Conservation (phyloP, 2,329 filamentous ascomycete genomes). For the Aspergillus sp. region DNA sequence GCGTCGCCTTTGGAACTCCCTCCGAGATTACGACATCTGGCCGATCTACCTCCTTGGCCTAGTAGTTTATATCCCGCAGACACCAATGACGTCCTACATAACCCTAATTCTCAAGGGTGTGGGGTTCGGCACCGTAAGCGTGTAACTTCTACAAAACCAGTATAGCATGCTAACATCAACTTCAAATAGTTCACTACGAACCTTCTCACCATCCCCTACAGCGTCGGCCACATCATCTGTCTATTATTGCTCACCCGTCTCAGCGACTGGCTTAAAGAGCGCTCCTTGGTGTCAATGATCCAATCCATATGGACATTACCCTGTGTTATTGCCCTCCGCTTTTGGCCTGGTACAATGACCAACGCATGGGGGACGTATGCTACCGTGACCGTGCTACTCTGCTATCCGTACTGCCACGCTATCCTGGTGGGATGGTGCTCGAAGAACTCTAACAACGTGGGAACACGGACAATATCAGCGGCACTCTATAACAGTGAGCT, state of each 20-base stretch:
- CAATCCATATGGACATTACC: slow-evolving; percentile 63
- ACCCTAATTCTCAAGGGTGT: slow-evolving; percentile 60
- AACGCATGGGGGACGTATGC: slow-evolving; percentile 56
- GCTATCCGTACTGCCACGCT: slow-evolving; percentile 61
- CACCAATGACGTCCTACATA: slow-evolving; percentile 56
- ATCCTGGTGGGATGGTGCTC: slow-evolving; percentile 64
- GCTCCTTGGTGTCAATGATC: slow-evolving; percentile 50
- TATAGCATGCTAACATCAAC: background rate
- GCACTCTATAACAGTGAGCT: slow-evolving; percentile 58
- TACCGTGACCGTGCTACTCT: slow-evolving; percentile 52
- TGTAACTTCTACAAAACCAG: background rate
- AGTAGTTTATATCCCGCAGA: slow-evolving; percentile 56
- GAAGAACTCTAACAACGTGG: slow-evolving; percentile 63
- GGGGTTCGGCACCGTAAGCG: slow-evolving; percentile 54
- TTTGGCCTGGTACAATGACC: slow-evolving; percentile 46
- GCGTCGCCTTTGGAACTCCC: slow-evolving; percentile 52
- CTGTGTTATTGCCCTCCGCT: slow-evolving; percentile 55
- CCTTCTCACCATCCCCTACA: slow-evolving; percentile 60
- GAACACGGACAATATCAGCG: slow-evolving; percentile 63
- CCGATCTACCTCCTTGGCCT: slow-evolving; percentile 57
- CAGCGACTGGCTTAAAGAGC: slow-evolving; percentile 50
- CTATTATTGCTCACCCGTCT: slow-evolving; percentile 49
- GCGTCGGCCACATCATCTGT: slow-evolving; percentile 38
- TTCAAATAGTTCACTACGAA: slow-evolving; percentile 57
- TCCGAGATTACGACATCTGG: slow-evolving; percentile 65